phyloP scores from a whole-genome alignment of 139 green algal species.

The Coccomyxa sp. region DNA sequence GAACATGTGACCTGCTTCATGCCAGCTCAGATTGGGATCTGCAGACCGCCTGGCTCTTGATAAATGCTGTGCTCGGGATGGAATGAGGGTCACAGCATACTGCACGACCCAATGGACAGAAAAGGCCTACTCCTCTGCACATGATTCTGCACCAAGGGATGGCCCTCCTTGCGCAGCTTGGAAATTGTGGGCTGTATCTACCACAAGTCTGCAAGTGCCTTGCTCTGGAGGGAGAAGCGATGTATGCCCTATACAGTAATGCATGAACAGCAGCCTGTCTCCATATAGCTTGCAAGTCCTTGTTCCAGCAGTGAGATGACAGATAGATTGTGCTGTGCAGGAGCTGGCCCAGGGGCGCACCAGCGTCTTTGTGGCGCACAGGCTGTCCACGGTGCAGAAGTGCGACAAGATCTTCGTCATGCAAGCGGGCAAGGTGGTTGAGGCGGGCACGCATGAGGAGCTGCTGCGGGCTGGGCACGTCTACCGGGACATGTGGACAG shows the following conservation, averaged over 20 bases:
- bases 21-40: too few species aligned
- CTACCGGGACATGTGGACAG: conserved; percentile 29
- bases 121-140: too few species aligned
- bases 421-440: conserved; percentile 6
- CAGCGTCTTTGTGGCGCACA: conserved; percentile 91
- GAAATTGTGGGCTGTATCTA: too few species aligned
- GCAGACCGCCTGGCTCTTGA: too few species aligned
- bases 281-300: too few species aligned
- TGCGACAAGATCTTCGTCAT: conserved; percentile 85
- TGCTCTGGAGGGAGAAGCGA: too few species aligned
- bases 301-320: too few species aligned
- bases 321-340: neutral
- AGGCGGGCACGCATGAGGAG: conserved; percentile 51
- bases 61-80: neutral
- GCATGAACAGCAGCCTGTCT: conserved; percentile 1
- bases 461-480: conserved; percentile 47
- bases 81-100: too few species aligned
- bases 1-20: neutral
- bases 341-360: conserved; percentile 62
- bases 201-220: too few species aligned
- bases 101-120: too few species aligned
- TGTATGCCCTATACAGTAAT: neutral
- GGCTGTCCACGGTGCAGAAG: conserved; percentile 75
- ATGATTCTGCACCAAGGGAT: too few species aligned
- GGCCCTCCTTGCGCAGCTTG: too few species aligned